Evolutionary conservation across 2,329 filamentous ascomycete genomes (phyloP), one percentile per base, ranked within the genome.

Genomic region (Hypomyces rosellus): DNA sequence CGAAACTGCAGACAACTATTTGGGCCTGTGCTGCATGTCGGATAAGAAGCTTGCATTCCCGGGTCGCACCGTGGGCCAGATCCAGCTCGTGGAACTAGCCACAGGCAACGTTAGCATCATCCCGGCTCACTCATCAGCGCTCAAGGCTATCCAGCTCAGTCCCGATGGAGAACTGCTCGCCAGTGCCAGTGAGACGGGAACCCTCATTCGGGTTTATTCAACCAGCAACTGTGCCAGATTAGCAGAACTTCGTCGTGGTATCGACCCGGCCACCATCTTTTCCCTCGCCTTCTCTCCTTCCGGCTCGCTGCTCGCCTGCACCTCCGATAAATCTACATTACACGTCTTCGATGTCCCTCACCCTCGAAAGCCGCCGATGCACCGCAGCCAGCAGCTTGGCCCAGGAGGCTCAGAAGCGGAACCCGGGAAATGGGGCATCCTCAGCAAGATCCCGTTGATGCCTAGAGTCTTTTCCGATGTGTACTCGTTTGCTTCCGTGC

Each of bases 241-340:
- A 37, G 85, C 82, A 37, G 93, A 99, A 69, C 77, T 96, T 45
- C 84, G 93, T 40, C 84, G 93, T 34, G 93, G 93, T 39, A 85
- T 95, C 44, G 93, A 99, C 62, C 86, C 84, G 34, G 91, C 93
- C 14, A 83, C 84, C 48, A 87, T 97, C 57, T 96, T 88, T 69
- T 92, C 88, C 2, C 75, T 99, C 11, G 85, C 86, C 11, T 93
- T 99, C 66, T 95, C 88, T 16, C 91, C 91, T 1, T 84, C 84
- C 1, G 88, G 86, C 46, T 81, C 78, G 40, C 79, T 90, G 63
- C 77, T 97, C 11, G 93, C 93, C 22, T 92, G 90, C 54, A 97
- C 92, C 1, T 96, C 91, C 1, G 93, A 99, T 74, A 99, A 97
- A 70, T 91, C 89, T 5, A 99, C 91, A 1, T 76, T 99, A 11